Base-by-base conservation (phyloP, 1,284 basidiomycete species). In the Tilletia setariae region DNA sequence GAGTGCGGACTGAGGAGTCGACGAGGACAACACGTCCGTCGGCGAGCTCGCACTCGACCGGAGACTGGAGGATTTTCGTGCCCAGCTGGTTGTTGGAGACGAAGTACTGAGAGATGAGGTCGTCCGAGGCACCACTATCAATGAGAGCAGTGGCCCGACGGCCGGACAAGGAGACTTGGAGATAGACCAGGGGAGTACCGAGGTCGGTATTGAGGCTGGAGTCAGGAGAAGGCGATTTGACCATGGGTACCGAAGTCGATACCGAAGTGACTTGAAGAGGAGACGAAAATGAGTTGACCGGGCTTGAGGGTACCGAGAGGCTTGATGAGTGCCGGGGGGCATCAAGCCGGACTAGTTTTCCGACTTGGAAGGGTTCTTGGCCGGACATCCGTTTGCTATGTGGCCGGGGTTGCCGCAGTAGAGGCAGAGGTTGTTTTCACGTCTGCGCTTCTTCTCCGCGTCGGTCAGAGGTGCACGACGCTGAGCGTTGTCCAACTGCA, bases 111-210 rank as follows among this genome's bases (percentile, higher is more conserved):
- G 42, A 49, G 11, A 64, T 64, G 43, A 64, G 46, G 62, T 64
- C 62, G 62, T 46, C 62, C 46, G 42, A 44, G 42, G 62, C 62
- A 28, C 62, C 62, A 35, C 62, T 49, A 30, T 64, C 62, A 28
- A 64, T 49, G 6, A 64, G 62, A 21, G 62, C 62, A 35, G n/a
- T 25, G 25, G 53, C 53, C 32, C 53, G 53, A 56, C 53, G 62
- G 62, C 62, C 46, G 46, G 62, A 64, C 15, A 64, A 25, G 62
- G 42, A 46, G 6, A 64, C 25, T 25, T 64, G 42, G 23, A 46
- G 15, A 28, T 6, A 49, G 11, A 46, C 28, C 23, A 64, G 62
- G 16, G 16, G 62, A 49, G 43, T 46, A 32, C 43, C 43, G 42
- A 49, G 19, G 16, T 49, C 47, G 25, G 47, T 49, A 49, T n/a